A percentile compares a stretch with the other conserved stretches of the same genome.
phyloP scores from a whole-genome alignment of 1,284 basidiomycete species.

The Hypsizygus ulmarius region DNA sequence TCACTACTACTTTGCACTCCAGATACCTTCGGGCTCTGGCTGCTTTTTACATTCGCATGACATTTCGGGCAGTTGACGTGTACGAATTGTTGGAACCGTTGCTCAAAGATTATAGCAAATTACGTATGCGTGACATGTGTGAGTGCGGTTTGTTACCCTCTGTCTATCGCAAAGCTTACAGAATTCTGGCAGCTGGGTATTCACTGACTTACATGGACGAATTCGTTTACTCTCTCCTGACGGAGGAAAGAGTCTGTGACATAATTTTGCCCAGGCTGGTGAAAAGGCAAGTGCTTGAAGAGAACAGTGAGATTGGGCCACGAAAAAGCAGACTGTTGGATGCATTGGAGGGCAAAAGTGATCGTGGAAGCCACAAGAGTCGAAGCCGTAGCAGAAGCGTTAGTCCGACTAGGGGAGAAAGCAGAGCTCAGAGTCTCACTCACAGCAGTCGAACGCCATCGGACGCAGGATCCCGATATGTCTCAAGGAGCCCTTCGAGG shows the following conservation, averaged over 20 bases:
- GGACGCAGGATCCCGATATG: conserved; percentile 47
- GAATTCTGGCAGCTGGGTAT: conserved; percentile 62
- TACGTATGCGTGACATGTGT: conserved; percentile 83
- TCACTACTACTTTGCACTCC: not conserved
- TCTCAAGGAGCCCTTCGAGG: conserved; percentile 34
- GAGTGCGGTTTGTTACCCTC: conserved; percentile 28
- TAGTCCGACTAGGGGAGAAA: conserved; percentile 23
- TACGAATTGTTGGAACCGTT: conserved; percentile 94
- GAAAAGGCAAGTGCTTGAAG: conserved; percentile 86
- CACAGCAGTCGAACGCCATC: conserved; percentile 36
- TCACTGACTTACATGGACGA: conserved; percentile 88
- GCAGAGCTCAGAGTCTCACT: conserved; percentile 27
- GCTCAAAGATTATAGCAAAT: conserved; percentile 90
- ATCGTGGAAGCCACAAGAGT: conserved; percentile 39
- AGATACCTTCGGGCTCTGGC: conserved; percentile 94
- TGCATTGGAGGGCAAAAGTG: conserved; percentile 73
- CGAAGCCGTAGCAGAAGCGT: conserved; percentile 30
- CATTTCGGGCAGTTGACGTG: conserved; percentile 86
- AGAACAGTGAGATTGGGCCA: conserved; percentile 84
- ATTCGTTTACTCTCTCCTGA: conserved; percentile 84
- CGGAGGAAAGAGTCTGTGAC: conserved; percentile 93
- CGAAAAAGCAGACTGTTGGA: conserved; percentile 79
- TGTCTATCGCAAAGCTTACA: conserved; percentile 1
- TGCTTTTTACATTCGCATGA: conserved; percentile 93
- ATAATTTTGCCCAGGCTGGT: conserved; percentile 91